Evolutionary conservation across 768 basidiomycete species (phyloP).

Genomic region (Mycena vitilis): DNA sequence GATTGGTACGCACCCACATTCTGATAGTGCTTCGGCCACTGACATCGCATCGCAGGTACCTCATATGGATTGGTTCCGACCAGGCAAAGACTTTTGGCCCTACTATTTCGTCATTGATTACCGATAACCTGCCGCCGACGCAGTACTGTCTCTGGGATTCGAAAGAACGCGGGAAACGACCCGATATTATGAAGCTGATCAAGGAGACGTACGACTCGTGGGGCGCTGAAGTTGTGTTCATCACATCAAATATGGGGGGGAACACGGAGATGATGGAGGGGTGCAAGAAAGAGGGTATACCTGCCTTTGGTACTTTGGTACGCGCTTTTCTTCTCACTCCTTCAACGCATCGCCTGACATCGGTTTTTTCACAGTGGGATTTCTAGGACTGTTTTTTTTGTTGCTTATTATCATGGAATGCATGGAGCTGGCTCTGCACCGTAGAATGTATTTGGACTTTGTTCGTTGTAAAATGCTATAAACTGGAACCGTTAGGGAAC

Average conservation of each 20-base stretch:
- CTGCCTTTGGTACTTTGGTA: slow-evolving; percentile 63
- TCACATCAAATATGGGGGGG: slow-evolving; percentile 83
- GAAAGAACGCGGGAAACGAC: slow-evolving; percentile 55
- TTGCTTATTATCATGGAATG: too few relatives aligned
- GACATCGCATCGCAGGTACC: slow-evolving; percentile 33
- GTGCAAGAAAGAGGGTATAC: slow-evolving; percentile 77
- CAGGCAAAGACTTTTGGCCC: slow-evolving; percentile 90
- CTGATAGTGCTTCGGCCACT: too few relatives aligned
- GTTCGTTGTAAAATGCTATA: too few relatives aligned
- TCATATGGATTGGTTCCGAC: slow-evolving; percentile 88
- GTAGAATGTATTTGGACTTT: too few relatives aligned
- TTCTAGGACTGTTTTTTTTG: too few relatives aligned
- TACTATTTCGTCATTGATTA: slow-evolving; percentile 79
- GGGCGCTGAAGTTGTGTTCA: slow-evolving; percentile 86
- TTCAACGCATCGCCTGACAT: too few relatives aligned
- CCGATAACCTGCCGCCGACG: slow-evolving; percentile 73
- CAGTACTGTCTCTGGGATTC: slow-evolving; percentile 85
- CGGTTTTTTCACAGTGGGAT: too few relatives aligned
- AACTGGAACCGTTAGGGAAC: too few relatives aligned
- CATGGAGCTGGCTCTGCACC: too few relatives aligned
- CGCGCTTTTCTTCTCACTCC: too few relatives aligned
- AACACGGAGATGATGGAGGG: slow-evolving; percentile 88
- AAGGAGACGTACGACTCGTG: slow-evolving; percentile 78
- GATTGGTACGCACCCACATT: slow-evolving; percentile 49
- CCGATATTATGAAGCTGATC: too few relatives aligned